These are phyloP conservation scores for Ustilaginoidea virens DNA, from an alignment of 2,329 filamentous ascomycete species.

Conservation along the genomic window DNA sequence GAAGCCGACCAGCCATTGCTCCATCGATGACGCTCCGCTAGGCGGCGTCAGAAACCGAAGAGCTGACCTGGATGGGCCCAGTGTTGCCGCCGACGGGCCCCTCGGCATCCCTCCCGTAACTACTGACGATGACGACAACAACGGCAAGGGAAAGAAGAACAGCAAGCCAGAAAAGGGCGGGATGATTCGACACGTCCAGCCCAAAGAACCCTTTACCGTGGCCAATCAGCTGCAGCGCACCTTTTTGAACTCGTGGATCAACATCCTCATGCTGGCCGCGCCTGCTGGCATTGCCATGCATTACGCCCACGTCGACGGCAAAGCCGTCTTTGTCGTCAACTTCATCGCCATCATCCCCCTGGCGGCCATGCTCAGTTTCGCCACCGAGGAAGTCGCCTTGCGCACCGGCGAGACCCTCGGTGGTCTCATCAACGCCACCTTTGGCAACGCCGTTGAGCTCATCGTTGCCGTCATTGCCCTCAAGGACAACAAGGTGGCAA, in stretches of 20 bases:
- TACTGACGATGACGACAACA: conserved; percentile 12
- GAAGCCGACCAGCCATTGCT: conserved; percentile 8
- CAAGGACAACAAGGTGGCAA: conserved; percentile 55
- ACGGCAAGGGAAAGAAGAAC: conserved; percentile 9
- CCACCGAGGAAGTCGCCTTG: conserved; percentile 79
- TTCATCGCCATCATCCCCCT: conserved; percentile 88
- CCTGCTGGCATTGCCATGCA: conserved; percentile 67
- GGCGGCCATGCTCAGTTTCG: conserved; percentile 72
- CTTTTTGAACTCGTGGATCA: conserved; percentile 73
- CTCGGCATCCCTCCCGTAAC: background rate
- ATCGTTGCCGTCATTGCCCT: conserved; percentile 82
- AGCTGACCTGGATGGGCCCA: conserved; percentile 11
- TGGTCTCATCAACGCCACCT: conserved; percentile 78
- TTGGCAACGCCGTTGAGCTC: conserved; percentile 83
- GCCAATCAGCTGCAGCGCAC: conserved; percentile 58
- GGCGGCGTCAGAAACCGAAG: conserved; percentile 16
- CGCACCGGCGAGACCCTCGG: conserved; percentile 74
- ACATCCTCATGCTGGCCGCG: conserved; percentile 62
- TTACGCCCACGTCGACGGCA: conserved; percentile 41
- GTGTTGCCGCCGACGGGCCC: conserved; percentile 4
- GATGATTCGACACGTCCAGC: conserved; percentile 30
- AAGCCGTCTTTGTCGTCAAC: conserved; percentile 72
- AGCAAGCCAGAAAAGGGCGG: conserved; percentile 18
- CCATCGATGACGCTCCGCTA: conserved; percentile 9
- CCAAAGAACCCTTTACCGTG: conserved; percentile 40